phyloP scores from a whole-genome alignment of 495 filamentous ascomycete genomes.

The Rhypophila decipiens region DNA sequence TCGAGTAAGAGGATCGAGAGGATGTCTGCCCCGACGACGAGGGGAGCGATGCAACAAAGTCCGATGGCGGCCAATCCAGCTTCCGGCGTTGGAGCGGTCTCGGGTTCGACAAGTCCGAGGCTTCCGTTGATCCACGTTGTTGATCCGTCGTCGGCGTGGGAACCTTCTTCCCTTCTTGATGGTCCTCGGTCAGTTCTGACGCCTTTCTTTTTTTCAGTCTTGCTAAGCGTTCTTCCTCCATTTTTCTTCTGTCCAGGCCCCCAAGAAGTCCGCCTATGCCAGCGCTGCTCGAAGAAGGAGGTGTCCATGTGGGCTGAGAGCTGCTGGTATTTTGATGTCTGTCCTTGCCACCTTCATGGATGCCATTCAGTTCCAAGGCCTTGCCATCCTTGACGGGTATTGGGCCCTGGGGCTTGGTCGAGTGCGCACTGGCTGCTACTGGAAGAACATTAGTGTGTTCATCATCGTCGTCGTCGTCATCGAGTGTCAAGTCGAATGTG shows the following conservation, averaged over 20 bases:
- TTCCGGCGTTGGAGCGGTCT: neutral
- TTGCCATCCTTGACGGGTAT: too few relatives aligned
- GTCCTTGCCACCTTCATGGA: too few relatives aligned
- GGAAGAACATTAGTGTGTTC: too few relatives aligned
- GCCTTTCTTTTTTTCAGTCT: conserved; percentile 57
- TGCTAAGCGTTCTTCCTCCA: conserved; percentile 81
- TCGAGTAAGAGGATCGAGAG: neutral
- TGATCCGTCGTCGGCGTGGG: neutral
- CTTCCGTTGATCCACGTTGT: too few relatives aligned
- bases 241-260: conserved; percentile 67
- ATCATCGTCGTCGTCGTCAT: conserved; percentile 16
- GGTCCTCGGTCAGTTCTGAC: conserved; percentile 13
- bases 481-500: conserved; percentile 13
- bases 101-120: conserved; percentile 12
- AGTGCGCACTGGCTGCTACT: too few relatives aligned
- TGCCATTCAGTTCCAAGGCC: too few relatives aligned
- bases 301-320: neutral
- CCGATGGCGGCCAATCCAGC: neutral
- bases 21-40: neutral
- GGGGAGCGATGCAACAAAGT: neutral
- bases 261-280: neutral
- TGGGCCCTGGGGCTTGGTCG: too few relatives aligned
- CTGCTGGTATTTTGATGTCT: too few relatives aligned
- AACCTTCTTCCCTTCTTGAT: neutral
- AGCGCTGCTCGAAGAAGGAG: neutral